Conservation (phyloP, 768 basidiomycete species). For the Auriscalpium orientale region DNA sequence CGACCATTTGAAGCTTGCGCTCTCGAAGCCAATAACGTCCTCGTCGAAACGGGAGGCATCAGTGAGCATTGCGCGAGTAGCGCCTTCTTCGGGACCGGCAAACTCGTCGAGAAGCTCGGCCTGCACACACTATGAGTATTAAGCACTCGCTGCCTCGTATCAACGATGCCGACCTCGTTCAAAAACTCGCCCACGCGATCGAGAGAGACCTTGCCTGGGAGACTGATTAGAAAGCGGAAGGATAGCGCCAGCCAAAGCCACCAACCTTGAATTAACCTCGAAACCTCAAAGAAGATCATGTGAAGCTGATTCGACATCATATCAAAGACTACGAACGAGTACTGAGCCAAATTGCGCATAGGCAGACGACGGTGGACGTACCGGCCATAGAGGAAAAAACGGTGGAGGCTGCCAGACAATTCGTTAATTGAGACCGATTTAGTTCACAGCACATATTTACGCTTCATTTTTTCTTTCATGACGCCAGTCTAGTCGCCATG, state of each 20-base stretch:
- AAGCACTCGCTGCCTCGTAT: background rate
- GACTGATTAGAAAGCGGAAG: too few relatives aligned
- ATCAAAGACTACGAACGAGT: constrained; percentile 26
- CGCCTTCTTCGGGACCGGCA: constrained; percentile 7
- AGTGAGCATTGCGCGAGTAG: constrained; percentile 10
- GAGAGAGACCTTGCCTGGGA: constrained; percentile 29
- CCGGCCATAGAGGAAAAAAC: constrained; percentile 24
- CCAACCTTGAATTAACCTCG: constrained; percentile 13
- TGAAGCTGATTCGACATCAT: constrained; percentile 27
- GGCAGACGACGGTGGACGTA: background rate
- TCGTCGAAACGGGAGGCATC: constrained; percentile 12
- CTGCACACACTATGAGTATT: background rate
- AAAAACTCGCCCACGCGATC: constrained; percentile 34
- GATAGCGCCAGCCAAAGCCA: background rate
- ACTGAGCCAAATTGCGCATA: constrained; percentile 1
- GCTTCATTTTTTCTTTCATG: background rate
- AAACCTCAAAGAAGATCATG: constrained; percentile 17
- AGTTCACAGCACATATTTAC: background rate
- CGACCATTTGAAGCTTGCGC: constrained; percentile 52
- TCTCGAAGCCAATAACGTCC: constrained; percentile 40
- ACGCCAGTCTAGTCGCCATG: constrained; percentile 20
- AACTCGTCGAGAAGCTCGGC: constrained; percentile 27
- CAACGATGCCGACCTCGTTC: constrained; percentile 18
- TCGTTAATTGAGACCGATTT: background rate
- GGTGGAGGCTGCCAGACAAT: constrained; percentile 10